A percentile compares a stretch with the other conserved stretches of the same genome.
These are phyloP conservation scores for Bruguiera sexangula DNA, from an alignment of 345 rosid species.

Conservation along the genomic window DNA sequence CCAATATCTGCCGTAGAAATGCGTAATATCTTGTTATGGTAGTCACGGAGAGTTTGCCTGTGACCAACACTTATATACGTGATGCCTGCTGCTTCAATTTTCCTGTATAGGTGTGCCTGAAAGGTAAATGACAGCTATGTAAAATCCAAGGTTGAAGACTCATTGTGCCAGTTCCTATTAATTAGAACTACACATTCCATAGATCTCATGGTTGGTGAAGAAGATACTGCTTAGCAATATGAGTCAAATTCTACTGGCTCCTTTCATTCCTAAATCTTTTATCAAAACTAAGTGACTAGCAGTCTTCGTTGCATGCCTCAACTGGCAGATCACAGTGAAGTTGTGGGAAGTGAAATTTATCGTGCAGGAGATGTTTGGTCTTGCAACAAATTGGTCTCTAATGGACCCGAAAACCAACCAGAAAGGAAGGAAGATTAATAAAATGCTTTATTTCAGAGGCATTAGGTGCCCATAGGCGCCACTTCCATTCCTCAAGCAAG, in stretches of 20 bases:
- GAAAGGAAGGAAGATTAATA: too few species aligned
- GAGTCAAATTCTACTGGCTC: neutral
- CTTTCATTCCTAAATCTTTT: neutral
- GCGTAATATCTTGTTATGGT: conserved; percentile 51
- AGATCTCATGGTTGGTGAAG: too few species aligned
- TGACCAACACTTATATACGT: conserved; percentile 88
- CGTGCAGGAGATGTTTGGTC: too few species aligned
- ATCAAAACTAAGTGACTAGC: too few species aligned
- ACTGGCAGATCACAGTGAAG: too few species aligned
- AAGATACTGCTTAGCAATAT: too few species aligned
- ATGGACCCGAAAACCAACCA: too few species aligned
- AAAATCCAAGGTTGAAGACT: conserved; percentile 4
- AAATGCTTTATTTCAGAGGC: too few species aligned
- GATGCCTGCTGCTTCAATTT: conserved; percentile 68
- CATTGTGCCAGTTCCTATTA: neutral
- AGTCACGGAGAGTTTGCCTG: conserved; percentile 56
- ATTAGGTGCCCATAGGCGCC: too few species aligned
- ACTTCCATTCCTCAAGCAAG: neutral
- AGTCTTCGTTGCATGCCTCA: too few species aligned
- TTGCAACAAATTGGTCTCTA: too few species aligned
- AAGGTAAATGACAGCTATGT: conserved; percentile 7
- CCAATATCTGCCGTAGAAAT: conserved; percentile 54
- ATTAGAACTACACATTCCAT: neutral
- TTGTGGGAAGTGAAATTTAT: too few species aligned
- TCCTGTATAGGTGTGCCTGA: conserved; percentile 68